phyloP scores from a whole-genome alignment of 2,329 filamentous ascomycete genomes.

The Colletotrichum noveboracense region DNA sequence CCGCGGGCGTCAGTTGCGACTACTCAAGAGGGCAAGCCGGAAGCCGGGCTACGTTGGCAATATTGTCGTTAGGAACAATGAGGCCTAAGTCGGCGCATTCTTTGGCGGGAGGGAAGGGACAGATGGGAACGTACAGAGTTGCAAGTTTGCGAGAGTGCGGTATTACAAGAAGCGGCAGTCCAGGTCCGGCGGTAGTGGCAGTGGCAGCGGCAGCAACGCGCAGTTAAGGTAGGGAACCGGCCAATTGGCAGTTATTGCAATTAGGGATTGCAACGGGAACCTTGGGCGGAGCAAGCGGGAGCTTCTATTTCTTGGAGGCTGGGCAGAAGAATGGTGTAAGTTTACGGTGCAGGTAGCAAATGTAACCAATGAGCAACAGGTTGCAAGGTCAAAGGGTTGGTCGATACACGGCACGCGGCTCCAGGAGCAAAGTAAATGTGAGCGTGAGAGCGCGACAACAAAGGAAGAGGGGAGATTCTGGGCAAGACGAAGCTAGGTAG shows the following conservation, averaged over 20 bases:
- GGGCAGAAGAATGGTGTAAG: slow-evolving; percentile 10
- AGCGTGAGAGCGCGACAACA: not conserved
- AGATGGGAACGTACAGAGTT: not conserved
- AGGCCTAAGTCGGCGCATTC: not conserved
- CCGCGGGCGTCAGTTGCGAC: not conserved
- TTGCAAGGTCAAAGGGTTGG: slow-evolving; percentile 16
- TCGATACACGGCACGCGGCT: not conserved
- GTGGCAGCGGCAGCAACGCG: not conserved
- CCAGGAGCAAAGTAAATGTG: not conserved
- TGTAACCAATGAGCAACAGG: slow-evolving; percentile 3
- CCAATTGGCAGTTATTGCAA: not conserved
- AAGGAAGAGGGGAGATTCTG: not conserved
- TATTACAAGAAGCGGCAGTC: not conserved
- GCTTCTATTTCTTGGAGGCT: slow-evolving; percentile 14
- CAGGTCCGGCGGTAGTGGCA: not conserved
- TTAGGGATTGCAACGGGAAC: not conserved
- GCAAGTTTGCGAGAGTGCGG: not conserved
- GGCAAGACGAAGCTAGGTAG: not conserved
- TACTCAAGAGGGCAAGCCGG: not conserved
- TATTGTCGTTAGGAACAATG: slow-evolving; percentile 22
- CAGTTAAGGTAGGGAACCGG: not conserved
- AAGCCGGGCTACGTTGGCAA: not conserved
- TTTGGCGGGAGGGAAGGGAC: not conserved
- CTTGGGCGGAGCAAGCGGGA: not conserved
- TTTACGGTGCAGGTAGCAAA: slow-evolving; percentile 7